These are phyloP conservation scores for Bipolaris oryzae DNA, from an alignment of 2,329 filamentous ascomycete species.

Conservation along the genomic window DNA sequence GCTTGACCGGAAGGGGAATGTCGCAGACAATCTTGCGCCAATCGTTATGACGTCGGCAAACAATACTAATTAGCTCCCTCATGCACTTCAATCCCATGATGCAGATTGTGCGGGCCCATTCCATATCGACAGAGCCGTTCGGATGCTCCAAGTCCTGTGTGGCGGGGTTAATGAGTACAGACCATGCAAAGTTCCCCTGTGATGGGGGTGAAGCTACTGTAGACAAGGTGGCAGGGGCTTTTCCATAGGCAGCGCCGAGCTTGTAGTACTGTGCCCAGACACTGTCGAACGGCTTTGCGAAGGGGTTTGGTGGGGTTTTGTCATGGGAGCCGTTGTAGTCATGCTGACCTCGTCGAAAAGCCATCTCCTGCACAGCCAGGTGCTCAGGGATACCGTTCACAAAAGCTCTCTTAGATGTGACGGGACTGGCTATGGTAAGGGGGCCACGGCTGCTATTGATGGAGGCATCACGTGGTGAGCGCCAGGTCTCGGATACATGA, in stretches of 20 bases:
- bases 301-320: slow-evolving; percentile 25
- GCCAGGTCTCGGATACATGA: slow-evolving; percentile 8
- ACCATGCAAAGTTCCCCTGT: slow-evolving; percentile 28
- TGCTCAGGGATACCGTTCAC: slow-evolving; percentile 26
- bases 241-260: slow-evolving; percentile 23
- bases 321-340: slow-evolving; percentile 13
- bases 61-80: slow-evolving; percentile 22
- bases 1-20: slow-evolving; percentile 24
- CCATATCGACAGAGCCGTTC: slow-evolving; percentile 26
- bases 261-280: slow-evolving; percentile 29
- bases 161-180: slow-evolving; percentile 34
- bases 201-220: slow-evolving; percentile 7
- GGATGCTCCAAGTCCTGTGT: slow-evolving; percentile 33
- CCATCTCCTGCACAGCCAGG: slow-evolving; percentile 31
- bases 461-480: slow-evolving; percentile 4
- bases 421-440: slow-evolving; percentile 3
- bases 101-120: slow-evolving; percentile 24
- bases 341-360: slow-evolving; percentile 32
- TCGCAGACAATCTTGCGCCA: slow-evolving; percentile 31
- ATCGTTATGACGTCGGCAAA: slow-evolving; percentile 22
- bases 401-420: slow-evolving; percentile 2
- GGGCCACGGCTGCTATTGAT: slow-evolving; percentile 8
- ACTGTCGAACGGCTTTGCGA: slow-evolving; percentile 20
- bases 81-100: slow-evolving; percentile 29
- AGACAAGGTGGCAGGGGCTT: slow-evolving; percentile 8